Conservation (phyloP, 371 early-diverging fungal species). For the Rhizopus stolonifer region DNA sequence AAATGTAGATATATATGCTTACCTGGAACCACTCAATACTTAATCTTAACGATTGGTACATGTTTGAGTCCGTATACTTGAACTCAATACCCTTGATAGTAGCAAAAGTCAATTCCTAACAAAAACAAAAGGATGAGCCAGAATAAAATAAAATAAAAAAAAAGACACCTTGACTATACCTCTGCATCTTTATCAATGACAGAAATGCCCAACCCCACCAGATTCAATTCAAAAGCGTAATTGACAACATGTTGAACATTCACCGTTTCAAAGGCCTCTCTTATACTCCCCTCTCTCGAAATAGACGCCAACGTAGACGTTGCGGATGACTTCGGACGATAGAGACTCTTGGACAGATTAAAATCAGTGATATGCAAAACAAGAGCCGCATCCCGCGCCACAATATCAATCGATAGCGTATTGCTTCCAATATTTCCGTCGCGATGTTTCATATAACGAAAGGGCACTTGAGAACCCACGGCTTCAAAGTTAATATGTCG, state of each 20-base stretch:
- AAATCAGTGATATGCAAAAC: constrained; percentile 79
- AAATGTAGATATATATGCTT: not conserved
- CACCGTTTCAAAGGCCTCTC: constrained; percentile 59
- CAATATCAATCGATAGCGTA: constrained; percentile 79
- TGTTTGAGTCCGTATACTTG: constrained; percentile 66
- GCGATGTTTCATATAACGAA: constrained; percentile 58
- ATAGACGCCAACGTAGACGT: constrained; percentile 33
- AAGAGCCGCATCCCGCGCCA: constrained; percentile 81
- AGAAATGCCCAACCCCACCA: constrained; percentile 77
- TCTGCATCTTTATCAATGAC: constrained; percentile 57
- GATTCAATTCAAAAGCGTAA: constrained; percentile 28
- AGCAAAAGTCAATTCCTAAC: constrained; percentile 77
- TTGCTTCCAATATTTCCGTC: constrained; percentile 11
- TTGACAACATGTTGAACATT: constrained; percentile 39
- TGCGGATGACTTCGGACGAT: constrained; percentile 46
- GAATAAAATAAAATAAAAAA: too few species aligned
- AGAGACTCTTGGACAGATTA: constrained; percentile 60
- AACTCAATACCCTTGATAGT: constrained; percentile 68
- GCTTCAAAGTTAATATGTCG: constrained; percentile 83
- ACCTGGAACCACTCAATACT: constrained; percentile 76
- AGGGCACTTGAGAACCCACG: constrained; percentile 86
- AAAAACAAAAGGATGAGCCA: too few species aligned
- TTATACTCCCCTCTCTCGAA: constrained; percentile 36
- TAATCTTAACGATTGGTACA: constrained; percentile 63
- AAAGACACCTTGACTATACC: constrained; percentile 26